Evolutionary conservation across 2,329 filamentous ascomycete species (phyloP).

Genomic region (Laburnicola sp.): DNA sequence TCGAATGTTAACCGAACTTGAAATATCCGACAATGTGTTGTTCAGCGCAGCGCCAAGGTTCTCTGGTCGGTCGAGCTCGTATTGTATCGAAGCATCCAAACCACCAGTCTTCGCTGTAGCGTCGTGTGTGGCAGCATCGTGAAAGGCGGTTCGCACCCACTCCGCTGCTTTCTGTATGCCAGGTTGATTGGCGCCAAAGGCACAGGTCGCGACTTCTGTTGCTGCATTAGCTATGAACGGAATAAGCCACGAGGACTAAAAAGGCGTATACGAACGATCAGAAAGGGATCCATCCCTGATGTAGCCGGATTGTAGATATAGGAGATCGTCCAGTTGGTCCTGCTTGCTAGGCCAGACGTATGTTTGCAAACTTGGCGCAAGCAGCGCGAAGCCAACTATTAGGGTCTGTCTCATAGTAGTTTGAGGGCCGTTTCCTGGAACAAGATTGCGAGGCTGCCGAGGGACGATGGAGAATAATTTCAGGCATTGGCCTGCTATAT

Average conservation of each 20-base stretch:
- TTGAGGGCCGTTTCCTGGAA: too few relatives aligned
- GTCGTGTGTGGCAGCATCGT: conserved; percentile 40
- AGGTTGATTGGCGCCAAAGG: conserved; percentile 17
- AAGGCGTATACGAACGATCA: too few relatives aligned
- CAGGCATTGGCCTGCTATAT: too few relatives aligned
- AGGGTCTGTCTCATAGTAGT: too few relatives aligned
- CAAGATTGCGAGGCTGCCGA: too few relatives aligned
- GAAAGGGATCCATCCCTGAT: not conserved
- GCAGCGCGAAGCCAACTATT: too few relatives aligned
- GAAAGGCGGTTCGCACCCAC: conserved; percentile 42
- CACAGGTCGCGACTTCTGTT: conserved; percentile 16
- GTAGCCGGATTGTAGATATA: conserved; percentile 6
- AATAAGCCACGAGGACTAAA: too few relatives aligned
- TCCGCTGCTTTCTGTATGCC: conserved; percentile 30
- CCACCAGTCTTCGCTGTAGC: conserved; percentile 34
- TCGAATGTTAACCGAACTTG: conserved; percentile 25
- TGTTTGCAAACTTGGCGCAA: too few relatives aligned
- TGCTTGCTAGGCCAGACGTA: conserved; percentile 9
- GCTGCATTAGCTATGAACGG: too few relatives aligned
- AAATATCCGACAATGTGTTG: conserved; percentile 36
- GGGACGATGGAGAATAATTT: too few relatives aligned
- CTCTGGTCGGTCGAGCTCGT: conserved; percentile 33
- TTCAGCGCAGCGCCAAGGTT: conserved; percentile 41
- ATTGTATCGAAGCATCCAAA: conserved; percentile 42
- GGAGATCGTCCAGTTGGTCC: conserved; percentile 10